Evolutionary conservation across 129 eudicot species (phyloP), one percentile per base, ranked within the genome.

Genomic region (Apium graveolens): DNA sequence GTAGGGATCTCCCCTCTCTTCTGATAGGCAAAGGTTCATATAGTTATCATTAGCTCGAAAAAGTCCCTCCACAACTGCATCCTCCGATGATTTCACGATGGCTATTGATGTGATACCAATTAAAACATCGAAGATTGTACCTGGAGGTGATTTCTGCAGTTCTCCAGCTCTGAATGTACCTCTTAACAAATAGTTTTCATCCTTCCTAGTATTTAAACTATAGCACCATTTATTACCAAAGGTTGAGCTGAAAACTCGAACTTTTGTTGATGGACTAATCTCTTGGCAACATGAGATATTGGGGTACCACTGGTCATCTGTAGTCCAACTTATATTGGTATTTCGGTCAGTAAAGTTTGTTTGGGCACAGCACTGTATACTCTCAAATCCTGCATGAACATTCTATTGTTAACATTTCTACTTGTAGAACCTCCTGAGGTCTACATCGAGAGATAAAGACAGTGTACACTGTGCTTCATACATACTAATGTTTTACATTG

Each of bases 171-270:
- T 84, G 72, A 86, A 87, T 65, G 91, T 90, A 27, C 91, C 90
- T 78, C 95, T 80, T 45, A 90, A 53, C 29, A 90, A 79, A 82
- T 90, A 90, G 74, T 48, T 57, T 35, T 80, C 87, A 73, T 83
- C 86, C 73, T 81, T 87, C 78, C 49, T 69, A 26, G 95, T 86
- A 37, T 86, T 80, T 79, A 90, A 82, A 55, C 82, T 76, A 49
- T 90, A 90, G 72, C 91, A 90, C 95, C 91, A 90, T 82, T 90
- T 87, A 12, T 76, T 79, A 63, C 85, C 82, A 31, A 78, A 71
- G 1, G 75, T 57, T 27, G 90, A 82, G 82, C 76, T 80, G 55
- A 90, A 90, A 73, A 83, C 76, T 73, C 95, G 85, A 75, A 88
- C 81, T 76, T 80, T 80, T 29, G 72, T 71, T 18, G 84, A 75